Conservation (phyloP, 2,329 filamentous ascomycete species). For the Fusarium brevicatenulatum region DNA sequence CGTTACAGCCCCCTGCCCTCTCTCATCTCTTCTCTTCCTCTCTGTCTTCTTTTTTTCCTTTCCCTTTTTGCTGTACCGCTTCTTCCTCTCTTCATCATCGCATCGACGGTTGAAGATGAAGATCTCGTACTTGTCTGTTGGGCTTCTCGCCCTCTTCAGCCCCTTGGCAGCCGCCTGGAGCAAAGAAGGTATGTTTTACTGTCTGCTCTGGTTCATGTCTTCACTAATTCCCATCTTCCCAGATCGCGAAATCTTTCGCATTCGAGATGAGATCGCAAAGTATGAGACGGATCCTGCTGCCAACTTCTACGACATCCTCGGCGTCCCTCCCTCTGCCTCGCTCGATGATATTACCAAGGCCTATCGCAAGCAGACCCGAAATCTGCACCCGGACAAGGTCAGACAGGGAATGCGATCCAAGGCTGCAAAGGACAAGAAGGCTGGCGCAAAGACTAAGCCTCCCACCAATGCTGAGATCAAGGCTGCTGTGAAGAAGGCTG, state of each 20-base stretch:
- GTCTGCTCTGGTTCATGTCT: background rate
- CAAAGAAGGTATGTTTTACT: constrained; percentile 75
- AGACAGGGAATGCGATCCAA: constrained; percentile 82
- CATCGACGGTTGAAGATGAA: constrained; percentile 68
- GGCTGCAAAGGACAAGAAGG: constrained; percentile 65
- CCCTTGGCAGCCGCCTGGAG: constrained; percentile 80
- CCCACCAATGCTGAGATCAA: constrained; percentile 80
- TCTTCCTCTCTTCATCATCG: constrained; percentile 1
- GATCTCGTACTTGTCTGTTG: constrained; percentile 71
- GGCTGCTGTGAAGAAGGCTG: constrained; percentile 81
- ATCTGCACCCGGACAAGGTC: constrained; percentile 95
- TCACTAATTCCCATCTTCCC: constrained; percentile 19
- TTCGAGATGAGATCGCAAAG: constrained; percentile 85
- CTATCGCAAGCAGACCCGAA: constrained; percentile 86
- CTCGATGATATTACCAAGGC: constrained; percentile 93
- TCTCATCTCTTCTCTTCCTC: background rate
- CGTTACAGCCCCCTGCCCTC: constrained; percentile 15
- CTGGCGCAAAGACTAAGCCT: constrained; percentile 73
- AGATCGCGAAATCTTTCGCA: constrained; percentile 98
- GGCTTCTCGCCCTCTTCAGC: constrained; percentile 74
- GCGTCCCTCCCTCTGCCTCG: constrained; percentile 75
- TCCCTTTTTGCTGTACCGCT: background rate
- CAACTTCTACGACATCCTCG: constrained; percentile 96
- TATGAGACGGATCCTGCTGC: constrained; percentile 80
- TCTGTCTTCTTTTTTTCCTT: background rate